Evolutionary conservation across 1,284 basidiomycete species (phyloP).

Genomic region (Sporisorium graminicola): DNA sequence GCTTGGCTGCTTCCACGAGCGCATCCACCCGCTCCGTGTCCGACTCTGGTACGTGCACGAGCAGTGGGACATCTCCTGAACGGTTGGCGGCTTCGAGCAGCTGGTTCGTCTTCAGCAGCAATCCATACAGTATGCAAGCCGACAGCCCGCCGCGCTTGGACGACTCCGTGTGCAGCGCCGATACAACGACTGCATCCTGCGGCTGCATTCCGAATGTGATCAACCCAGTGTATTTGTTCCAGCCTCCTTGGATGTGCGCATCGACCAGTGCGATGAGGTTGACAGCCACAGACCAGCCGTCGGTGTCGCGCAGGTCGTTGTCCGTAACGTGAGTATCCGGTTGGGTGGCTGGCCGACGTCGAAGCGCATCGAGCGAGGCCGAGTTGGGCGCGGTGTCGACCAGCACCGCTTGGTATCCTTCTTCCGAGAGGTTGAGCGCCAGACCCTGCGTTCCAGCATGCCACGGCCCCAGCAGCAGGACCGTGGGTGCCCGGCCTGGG

Average conservation of each 20-base stretch:
- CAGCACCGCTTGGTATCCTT: slow-evolving; percentile 39
- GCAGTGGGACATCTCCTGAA: slow-evolving; percentile 7
- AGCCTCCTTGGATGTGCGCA: slow-evolving; percentile 11
- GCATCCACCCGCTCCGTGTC: slow-evolving; percentile 5
- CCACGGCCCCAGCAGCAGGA: slow-evolving; percentile 14
- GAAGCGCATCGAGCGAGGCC: slow-evolving; percentile 19
- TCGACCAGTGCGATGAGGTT: slow-evolving; percentile 23
- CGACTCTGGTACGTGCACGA: slow-evolving; percentile 20
- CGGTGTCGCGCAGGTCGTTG: slow-evolving; percentile 15
- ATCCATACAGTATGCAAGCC: slow-evolving; percentile 20
- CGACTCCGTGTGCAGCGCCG: slow-evolving; percentile 13
- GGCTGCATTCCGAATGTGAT: slow-evolving; percentile 18
- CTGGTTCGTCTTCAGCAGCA: slow-evolving; percentile 12
- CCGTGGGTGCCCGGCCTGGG: slow-evolving; percentile 25
- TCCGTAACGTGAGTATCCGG: slow-evolving; percentile 8
- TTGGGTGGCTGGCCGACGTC: background rate
- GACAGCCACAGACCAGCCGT: slow-evolving; percentile 21
- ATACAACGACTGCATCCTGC: slow-evolving; percentile 20
- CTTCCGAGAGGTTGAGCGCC: slow-evolving; percentile 35
- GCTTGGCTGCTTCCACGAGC: slow-evolving; percentile 24
- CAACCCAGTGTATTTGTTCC: slow-evolving; percentile 33
- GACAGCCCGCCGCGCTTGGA: slow-evolving; percentile 18
- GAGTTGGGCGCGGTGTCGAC: slow-evolving; percentile 16
- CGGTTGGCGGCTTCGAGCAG: slow-evolving; percentile 6
- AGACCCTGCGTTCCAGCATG: slow-evolving; percentile 30